A percentile compares a stretch with the other conserved stretches of the same genome.
These are phyloP conservation scores for Leccinum fibrillosum DNA, from an alignment of 768 basidiomycete genomes.

Conservation along the genomic window DNA sequence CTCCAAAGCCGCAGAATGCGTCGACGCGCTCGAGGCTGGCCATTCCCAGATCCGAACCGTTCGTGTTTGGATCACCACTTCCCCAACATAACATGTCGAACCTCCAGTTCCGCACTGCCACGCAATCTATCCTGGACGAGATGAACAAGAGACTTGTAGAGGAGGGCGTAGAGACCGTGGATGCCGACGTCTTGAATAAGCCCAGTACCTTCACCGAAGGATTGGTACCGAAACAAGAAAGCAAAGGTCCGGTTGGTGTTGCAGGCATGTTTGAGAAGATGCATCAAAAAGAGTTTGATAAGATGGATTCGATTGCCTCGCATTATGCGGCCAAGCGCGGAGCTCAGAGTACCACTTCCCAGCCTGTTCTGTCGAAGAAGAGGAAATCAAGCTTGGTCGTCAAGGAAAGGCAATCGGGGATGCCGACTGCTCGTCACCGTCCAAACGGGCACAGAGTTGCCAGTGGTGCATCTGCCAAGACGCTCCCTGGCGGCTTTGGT, in stretches of 20 bases:
- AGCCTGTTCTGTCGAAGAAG: slow-evolving; percentile 33
- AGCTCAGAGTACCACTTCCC: slow-evolving; percentile 16
- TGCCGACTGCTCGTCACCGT: slow-evolving; percentile 15
- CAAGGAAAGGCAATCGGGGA: slow-evolving; percentile 26
- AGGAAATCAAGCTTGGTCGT: slow-evolving; percentile 51
- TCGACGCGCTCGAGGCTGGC: slow-evolving; percentile 22
- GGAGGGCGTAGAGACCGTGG: slow-evolving; percentile 52
- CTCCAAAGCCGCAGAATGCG: slow-evolving; percentile 7
- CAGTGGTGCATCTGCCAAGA: slow-evolving; percentile 25
- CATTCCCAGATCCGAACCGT: slow-evolving; percentile 41
- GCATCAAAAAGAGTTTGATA: slow-evolving; percentile 64
- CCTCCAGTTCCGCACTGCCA: slow-evolving; percentile 61
- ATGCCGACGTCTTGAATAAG: slow-evolving; percentile 42
- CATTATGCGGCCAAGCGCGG: slow-evolving; percentile 47
- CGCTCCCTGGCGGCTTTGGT: slow-evolving; percentile 58
- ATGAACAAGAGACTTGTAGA: slow-evolving; percentile 72
- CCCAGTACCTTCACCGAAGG: slow-evolving; percentile 6
- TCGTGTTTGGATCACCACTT: slow-evolving; percentile 76
- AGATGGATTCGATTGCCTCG: slow-evolving; percentile 73
- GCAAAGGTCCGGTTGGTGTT: slow-evolving; percentile 28
- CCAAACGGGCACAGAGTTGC: slow-evolving; percentile 22
- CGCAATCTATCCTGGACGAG: slow-evolving; percentile 72
- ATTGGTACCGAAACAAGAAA: neutral
- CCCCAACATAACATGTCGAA: slow-evolving; percentile 62
- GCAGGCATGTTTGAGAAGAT: slow-evolving; percentile 48